Conservation (phyloP, 257 asterid species). For the Solanum bulbocastanum region DNA sequence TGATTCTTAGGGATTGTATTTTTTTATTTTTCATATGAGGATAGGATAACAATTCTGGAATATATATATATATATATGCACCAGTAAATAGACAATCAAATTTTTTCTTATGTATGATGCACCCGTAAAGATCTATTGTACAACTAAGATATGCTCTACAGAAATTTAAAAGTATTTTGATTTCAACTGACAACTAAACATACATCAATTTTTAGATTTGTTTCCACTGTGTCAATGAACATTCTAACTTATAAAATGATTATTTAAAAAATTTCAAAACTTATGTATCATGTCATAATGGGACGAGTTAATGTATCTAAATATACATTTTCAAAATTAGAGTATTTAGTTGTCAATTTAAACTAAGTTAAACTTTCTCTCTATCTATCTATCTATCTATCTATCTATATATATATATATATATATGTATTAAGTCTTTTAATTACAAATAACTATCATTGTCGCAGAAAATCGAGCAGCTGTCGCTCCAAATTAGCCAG, state of each 20-base stretch:
- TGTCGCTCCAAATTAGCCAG: conserved; percentile 38
- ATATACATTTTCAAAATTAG: background rate
- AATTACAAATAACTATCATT: background rate
- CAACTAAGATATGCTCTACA: background rate
- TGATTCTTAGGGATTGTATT: background rate
- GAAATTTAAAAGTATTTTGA: background rate
- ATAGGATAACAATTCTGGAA: background rate
- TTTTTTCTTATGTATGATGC: background rate
- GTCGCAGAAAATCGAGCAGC: conserved; percentile 56
- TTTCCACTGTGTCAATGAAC: rapidly evolving
- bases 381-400: no score
- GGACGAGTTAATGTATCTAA: rapidly evolving
- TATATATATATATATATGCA: no score
- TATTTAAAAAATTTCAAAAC: background rate
- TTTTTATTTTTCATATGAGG: no score
- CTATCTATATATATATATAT: no score
- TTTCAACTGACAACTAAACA: background rate
- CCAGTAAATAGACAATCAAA: no score
- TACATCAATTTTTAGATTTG: background rate
- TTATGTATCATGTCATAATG: background rate
- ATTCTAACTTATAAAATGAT: background rate
- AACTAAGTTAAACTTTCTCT: background rate
- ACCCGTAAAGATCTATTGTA: background rate
- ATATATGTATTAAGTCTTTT: background rate
- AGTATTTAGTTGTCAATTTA: background rate